Base-by-base conservation (phyloP, 129 eudicot genomes). In the Saussurea involucrata region DNA sequence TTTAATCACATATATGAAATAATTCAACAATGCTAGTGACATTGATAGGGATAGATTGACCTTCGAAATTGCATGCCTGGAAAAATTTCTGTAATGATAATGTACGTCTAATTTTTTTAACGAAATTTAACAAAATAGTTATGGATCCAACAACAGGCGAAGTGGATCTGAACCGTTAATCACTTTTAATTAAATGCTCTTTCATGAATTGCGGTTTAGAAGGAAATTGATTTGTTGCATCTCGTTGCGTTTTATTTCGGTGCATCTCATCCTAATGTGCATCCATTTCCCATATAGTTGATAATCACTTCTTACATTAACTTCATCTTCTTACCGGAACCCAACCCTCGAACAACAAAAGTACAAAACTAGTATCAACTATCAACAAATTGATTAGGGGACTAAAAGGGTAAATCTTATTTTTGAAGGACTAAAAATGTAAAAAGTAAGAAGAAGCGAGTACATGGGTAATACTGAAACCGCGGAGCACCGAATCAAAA, bases 381-480 rank as follows among this genome's bases (percentile, higher is more conserved):
- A 44, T 44, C 55, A 44, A 11, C 17, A 44, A 9, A 13, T 2
- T 44, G n/a, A 44, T 44, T 44, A n/a, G 6, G 4, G 55, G 55
- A 11, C 17, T 44, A 44, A 12, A 44, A 44, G n/a, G 57, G 6
- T 4, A 3, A 46, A 13, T 10, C 20, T 15, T 49, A 42, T 11
- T 42, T 42, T 2, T 11, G 3, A 68, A 68, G 72, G 40, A 68
- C 72, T 32, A 32, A 34, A 66, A n/a, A 5, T 9, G 46, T 17
- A 66, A 4, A 11, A 12, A 42, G 17, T 13, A 17, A 17, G 15
- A 27, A 46, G 27, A 46, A 27, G 8, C n/a, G 27, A 46, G 64
- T 44, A 46, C 75, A 71, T 46, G 25, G 40, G 37, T 46, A 70
- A 42, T 71, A 3, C 75, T 7, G 63, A 44, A 71, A 33, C 37